Evolutionary conservation across 2,329 filamentous ascomycete genomes (phyloP).

Genomic region (Cladosporium cucumerinum): DNA sequence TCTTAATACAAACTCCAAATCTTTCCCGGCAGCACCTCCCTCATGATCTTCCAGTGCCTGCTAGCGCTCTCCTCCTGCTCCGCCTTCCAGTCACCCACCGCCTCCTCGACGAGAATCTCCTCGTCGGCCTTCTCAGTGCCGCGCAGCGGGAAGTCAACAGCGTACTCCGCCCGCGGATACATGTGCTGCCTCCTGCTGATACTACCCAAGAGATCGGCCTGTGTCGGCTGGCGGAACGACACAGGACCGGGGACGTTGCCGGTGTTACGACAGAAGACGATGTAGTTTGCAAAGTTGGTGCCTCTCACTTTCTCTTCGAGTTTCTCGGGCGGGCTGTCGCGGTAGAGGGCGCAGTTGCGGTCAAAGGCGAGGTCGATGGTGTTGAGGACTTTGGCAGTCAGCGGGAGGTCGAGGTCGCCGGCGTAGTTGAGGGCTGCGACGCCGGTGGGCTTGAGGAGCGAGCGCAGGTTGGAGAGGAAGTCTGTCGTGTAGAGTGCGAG

Average conservation of each 20-base stretch:
- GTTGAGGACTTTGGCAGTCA: slow-evolving; percentile 73
- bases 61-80: slow-evolving; percentile 74
- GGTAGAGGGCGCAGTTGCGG: slow-evolving; percentile 78
- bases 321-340: slow-evolving; percentile 62
- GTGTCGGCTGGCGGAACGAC: slow-evolving; percentile 63
- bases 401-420: slow-evolving; percentile 74
- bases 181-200: slow-evolving; percentile 67
- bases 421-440: slow-evolving; percentile 96
- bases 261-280: slow-evolving; percentile 90
- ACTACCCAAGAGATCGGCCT: slow-evolving; percentile 69
- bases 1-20: slow-evolving; percentile 87
- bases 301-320: neutral
- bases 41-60: slow-evolving; percentile 91
- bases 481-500: slow-evolving; percentile 81
- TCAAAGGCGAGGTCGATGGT: slow-evolving; percentile 82
- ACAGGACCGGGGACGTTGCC: slow-evolving; percentile 53
- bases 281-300: slow-evolving; percentile 80
- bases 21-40: slow-evolving; percentile 68
- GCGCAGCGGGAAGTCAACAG: slow-evolving; percentile 41
- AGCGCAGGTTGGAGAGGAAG: slow-evolving; percentile 69
- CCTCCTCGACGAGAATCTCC: slow-evolving; percentile 58
- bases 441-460: slow-evolving; percentile 72
- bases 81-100: slow-evolving; percentile 63
- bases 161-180: slow-evolving; percentile 68
- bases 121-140: slow-evolving; percentile 36